These are phyloP conservation scores for Ganoderma resinaceum DNA, from an alignment of 1,284 basidiomycete species.

Conservation along the genomic window DNA sequence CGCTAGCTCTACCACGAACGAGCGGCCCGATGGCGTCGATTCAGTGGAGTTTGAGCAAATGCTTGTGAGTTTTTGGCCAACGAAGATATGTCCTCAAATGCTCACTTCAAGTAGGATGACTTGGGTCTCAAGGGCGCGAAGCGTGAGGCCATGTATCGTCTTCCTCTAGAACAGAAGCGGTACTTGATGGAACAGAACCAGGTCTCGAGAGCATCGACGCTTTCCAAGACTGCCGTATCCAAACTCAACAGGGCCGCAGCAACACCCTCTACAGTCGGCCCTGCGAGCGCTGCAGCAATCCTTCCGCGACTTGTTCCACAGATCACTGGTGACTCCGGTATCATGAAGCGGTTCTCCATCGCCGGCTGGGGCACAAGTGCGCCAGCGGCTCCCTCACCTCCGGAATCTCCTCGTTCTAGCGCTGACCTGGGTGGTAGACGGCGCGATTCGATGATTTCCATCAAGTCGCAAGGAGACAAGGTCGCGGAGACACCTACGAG, in stretches of 20 bases:
- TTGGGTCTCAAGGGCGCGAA: slow-evolving; percentile 77
- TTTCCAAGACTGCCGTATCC: slow-evolving; percentile 42
- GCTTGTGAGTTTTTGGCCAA: slow-evolving; percentile 56
- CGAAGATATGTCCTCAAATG: slow-evolving; percentile 17
- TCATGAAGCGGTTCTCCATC: slow-evolving; percentile 80
- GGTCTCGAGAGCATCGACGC: slow-evolving; percentile 42
- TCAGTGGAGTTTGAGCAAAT: slow-evolving; percentile 61
- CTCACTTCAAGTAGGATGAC: slow-evolving; percentile 56
- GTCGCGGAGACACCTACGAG: slow-evolving; percentile 31
- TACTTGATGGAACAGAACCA: slow-evolving; percentile 69
- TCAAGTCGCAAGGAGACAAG: slow-evolving; percentile 39
- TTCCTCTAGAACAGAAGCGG: slow-evolving; percentile 72
- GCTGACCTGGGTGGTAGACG: slow-evolving; percentile 45
- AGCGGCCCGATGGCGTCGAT: slow-evolving; percentile 48
- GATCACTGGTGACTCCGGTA: slow-evolving; percentile 67
- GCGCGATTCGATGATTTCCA: slow-evolving; percentile 31
- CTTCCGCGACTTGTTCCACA: slow-evolving; percentile 71
- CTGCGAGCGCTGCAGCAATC: slow-evolving; percentile 59
- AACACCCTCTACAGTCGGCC: slow-evolving; percentile 61
- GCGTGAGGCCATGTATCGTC: slow-evolving; percentile 68
- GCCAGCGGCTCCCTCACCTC: slow-evolving; percentile 29
- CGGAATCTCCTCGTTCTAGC: slow-evolving; percentile 45
- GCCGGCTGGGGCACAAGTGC: slow-evolving; percentile 60
- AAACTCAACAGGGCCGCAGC: slow-evolving; percentile 37
- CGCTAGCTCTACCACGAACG: slow-evolving; percentile 18